These are phyloP conservation scores for Pestalotiopsis sp. DNA, from an alignment of 2,329 filamentous ascomycete species.

Conservation along the genomic window DNA sequence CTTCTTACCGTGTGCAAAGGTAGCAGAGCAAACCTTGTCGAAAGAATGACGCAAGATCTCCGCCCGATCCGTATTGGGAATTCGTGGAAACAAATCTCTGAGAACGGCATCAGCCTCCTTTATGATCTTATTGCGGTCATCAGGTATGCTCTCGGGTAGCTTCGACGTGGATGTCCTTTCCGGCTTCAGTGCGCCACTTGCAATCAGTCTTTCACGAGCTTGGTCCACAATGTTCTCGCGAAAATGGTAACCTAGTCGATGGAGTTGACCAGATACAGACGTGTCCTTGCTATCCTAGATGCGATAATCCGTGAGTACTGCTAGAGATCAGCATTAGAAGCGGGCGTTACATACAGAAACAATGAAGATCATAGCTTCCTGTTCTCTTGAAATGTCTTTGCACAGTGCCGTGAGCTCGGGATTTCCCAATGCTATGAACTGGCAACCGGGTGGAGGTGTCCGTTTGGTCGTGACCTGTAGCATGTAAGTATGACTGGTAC, in stretches of 20 bases:
- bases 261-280: conserved; percentile 47
- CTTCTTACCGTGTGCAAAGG: not conserved
- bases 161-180: conserved; percentile 26
- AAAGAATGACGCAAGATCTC: conserved; percentile 66
- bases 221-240: conserved; percentile 60
- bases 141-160: conserved; percentile 60
- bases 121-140: conserved; percentile 61
- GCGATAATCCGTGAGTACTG: conserved; percentile 16
- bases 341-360: conserved; percentile 56
- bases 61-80: conserved; percentile 65
- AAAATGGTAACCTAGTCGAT: conserved; percentile 63
- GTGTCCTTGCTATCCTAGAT: conserved; percentile 34
- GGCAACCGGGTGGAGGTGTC: conserved; percentile 60
- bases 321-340: not conserved
- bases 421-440: conserved; percentile 65
- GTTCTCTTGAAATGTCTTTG: conserved; percentile 66
- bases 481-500: conserved; percentile 21
- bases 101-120: conserved; percentile 63
- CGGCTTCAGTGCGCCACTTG: conserved; percentile 27
- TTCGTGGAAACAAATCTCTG: conserved; percentile 65
- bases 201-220: conserved; percentile 36
- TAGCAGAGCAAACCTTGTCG: conserved; percentile 52
- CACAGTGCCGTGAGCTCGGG: conserved; percentile 61
- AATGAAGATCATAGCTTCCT: conserved; percentile 66
- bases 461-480: conserved; percentile 52